Evolutionary conservation across 805 yeast species (phyloP).

Genomic region (Yarrowia yakushimensis): DNA sequence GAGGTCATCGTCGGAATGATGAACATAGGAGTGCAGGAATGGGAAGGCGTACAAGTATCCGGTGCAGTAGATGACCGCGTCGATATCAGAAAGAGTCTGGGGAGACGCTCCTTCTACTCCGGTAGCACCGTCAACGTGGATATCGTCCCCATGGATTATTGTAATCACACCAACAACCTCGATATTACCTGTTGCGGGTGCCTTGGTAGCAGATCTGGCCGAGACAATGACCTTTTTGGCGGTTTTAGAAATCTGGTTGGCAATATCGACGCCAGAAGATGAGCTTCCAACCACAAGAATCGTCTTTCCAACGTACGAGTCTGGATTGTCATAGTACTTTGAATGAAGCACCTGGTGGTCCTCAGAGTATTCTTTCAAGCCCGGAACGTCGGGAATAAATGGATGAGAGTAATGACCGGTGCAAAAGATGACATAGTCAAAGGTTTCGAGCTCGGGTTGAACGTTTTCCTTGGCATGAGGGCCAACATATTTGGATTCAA

Average conservation of each 20-base stretch:
- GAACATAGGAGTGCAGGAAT: slow-evolving; percentile 44
- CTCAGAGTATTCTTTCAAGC: slow-evolving; percentile 48
- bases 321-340: slow-evolving; percentile 50
- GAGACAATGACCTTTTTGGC: slow-evolving; percentile 48
- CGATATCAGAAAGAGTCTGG: slow-evolving; percentile 46
- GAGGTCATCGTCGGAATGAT: slow-evolving; percentile 32
- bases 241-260: slow-evolving; percentile 53
- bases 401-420: slow-evolving; percentile 66
- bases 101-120: slow-evolving; percentile 52
- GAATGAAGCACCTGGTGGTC: slow-evolving; percentile 56
- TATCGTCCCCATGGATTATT: neutral
- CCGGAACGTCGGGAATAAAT: slow-evolving; percentile 52
- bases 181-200: slow-evolving; percentile 24
- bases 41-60: slow-evolving; percentile 71
- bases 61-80: slow-evolving; percentile 63
- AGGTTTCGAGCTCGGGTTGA: slow-evolving; percentile 31
- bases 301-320: slow-evolving; percentile 43
- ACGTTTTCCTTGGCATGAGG: slow-evolving; percentile 8
- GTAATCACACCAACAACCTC: slow-evolving; percentile 29
- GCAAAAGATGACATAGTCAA: slow-evolving; percentile 63
- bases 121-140: slow-evolving; percentile 23
- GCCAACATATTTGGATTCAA: slow-evolving; percentile 38
- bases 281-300: slow-evolving; percentile 72
- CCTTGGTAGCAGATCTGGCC: slow-evolving; percentile 38
- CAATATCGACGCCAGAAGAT: slow-evolving; percentile 73